These are phyloP conservation scores for Coffea canephora DNA, from an alignment of 257 asterid species.

Conservation along the genomic window DNA sequence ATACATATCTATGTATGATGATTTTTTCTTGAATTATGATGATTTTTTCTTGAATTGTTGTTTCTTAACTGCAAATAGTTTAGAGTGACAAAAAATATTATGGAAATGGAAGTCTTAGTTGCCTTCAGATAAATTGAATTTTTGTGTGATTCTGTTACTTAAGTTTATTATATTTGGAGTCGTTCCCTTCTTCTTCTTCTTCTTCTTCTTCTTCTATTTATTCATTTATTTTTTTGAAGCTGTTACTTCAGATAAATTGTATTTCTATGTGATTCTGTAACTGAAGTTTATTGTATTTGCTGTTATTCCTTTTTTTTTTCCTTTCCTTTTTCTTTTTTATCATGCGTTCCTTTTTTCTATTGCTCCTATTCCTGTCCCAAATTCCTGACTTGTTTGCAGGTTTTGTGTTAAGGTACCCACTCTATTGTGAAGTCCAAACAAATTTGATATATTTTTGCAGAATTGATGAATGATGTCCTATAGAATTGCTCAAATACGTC, in stretches of 20 bases:
- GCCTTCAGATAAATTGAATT: neutral
- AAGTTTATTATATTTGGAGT: neutral
- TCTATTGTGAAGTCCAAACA: neutral
- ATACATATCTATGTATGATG: neutral
- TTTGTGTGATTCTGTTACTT: neutral
- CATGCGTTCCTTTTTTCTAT: neutral
- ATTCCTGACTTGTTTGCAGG: neutral
- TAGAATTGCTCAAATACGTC: slow-evolving; percentile 62
- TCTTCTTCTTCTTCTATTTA: too few relatives aligned
- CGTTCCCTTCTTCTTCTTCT: neutral
- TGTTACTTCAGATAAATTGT: neutral
- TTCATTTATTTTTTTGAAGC: too few relatives aligned
- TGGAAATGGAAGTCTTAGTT: neutral
- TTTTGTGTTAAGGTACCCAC: neutral
- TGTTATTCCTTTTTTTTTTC: neutral
- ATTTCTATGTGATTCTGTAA: neutral
- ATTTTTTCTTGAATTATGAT: neutral
- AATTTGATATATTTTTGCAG: slow-evolving; percentile 19
- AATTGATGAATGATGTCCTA: slow-evolving; percentile 39
- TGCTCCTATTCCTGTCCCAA: neutral
- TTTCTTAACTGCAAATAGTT: neutral
- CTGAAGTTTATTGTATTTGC: neutral
- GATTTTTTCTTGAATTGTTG: neutral
- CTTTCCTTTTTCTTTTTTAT: neutral
- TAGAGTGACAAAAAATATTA: neutral